A percentile compares a stretch with the other conserved stretches of the same genome.
These are phyloP conservation scores for Iris macrosiphon DNA, from an alignment of 106 monocot species.

Conservation along the genomic window DNA sequence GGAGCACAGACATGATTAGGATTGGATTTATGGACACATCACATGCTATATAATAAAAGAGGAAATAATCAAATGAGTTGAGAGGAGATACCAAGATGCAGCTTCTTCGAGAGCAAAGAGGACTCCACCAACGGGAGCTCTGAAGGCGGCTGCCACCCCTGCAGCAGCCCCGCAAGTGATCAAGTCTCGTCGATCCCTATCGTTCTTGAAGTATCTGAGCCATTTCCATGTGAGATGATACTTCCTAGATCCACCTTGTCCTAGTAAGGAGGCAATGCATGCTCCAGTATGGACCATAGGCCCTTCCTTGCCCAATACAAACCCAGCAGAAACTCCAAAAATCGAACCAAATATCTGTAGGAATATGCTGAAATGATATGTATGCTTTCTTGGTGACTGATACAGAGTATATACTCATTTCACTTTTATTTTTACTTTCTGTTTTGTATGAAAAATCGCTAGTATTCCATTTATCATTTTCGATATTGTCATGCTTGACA, in stretches of 20 bases:
- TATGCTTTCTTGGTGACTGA: background rate
- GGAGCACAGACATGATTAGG: too few species aligned
- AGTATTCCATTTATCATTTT: too few species aligned
- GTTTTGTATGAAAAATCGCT: too few species aligned
- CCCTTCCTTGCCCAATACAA: constrained; percentile 71
- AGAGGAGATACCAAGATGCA: constrained; percentile 44
- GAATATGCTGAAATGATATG: background rate
- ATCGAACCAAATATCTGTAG: constrained; percentile 68
- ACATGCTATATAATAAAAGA: too few species aligned
- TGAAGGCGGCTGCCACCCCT: constrained; percentile 69
- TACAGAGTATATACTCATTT: background rate
- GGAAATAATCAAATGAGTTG: background rate
- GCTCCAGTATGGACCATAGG: constrained; percentile 79
- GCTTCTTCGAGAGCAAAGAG: constrained; percentile 79
- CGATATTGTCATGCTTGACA: too few species aligned
- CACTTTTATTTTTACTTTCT: background rate
- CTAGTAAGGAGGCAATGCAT: constrained; percentile 53
- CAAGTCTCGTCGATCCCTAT: constrained; percentile 53
- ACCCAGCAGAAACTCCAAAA: constrained; percentile 62
- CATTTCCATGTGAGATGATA: constrained; percentile 54
- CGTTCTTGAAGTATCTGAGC: constrained; percentile 68
- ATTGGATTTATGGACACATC: too few species aligned
- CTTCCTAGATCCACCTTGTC: constrained; percentile 64
- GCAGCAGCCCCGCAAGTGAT: constrained; percentile 72
- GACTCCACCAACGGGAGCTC: constrained; percentile 70